These are phyloP conservation scores for Antarctomyces pellizariae DNA, from an alignment of 495 filamentous ascomycete species.

Conservation along the genomic window DNA sequence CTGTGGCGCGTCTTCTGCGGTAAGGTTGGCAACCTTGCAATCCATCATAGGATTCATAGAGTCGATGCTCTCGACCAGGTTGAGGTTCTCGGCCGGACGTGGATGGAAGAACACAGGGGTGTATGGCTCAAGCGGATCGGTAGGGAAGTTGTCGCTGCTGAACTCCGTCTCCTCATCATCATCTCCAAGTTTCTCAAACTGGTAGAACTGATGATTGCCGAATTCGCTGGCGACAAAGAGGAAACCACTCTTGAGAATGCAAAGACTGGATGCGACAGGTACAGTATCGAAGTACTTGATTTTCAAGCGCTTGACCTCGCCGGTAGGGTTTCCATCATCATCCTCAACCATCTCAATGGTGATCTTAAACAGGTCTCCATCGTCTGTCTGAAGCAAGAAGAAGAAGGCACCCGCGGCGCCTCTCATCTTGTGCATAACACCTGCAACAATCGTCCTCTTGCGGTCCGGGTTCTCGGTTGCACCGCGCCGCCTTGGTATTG, in stretches of 20 bases:
- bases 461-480: constrained; percentile 79
- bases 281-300: constrained; percentile 98
- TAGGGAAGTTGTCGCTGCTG: constrained; percentile 57
- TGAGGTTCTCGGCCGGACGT: constrained; percentile 55
- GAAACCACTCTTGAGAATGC: constrained; percentile 90
- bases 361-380: constrained; percentile 93
- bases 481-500: constrained; percentile 67
- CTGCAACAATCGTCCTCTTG: constrained; percentile 64
- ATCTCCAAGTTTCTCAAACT: constrained; percentile 95
- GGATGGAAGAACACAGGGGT: constrained; percentile 67
- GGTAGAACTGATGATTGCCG: constrained; percentile 87
- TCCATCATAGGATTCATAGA: constrained; percentile 81
- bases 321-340: constrained; percentile 48
- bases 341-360: constrained; percentile 81
- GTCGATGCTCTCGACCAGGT: constrained; percentile 63
- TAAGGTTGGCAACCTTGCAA: constrained; percentile 71
- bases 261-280: constrained; percentile 60
- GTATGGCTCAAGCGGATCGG: constrained; percentile 43
- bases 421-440: constrained; percentile 90
- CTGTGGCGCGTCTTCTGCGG: constrained; percentile 82
- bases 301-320: constrained; percentile 59
- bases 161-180: constrained; percentile 78
- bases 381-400: constrained; percentile 84
- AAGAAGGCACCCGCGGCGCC: constrained; percentile 72
- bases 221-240: constrained; percentile 81